Percentiles rank a stretch among this genome's conserved stretches.
These are phyloP conservation scores for Penicillium paneum DNA, from an alignment of 2,329 filamentous ascomycete species.

Conservation along the genomic window DNA sequence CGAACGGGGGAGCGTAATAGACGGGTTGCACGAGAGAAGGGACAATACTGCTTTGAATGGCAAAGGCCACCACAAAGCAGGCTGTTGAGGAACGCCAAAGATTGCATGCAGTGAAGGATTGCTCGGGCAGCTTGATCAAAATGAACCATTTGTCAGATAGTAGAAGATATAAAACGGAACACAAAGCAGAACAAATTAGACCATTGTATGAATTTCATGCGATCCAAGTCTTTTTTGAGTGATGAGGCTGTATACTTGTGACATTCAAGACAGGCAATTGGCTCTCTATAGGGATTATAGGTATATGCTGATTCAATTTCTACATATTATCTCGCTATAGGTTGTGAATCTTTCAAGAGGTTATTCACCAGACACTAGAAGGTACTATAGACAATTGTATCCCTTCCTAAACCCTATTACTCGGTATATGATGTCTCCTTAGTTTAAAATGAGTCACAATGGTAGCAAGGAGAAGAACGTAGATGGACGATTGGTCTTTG, in stretches of 20 bases:
- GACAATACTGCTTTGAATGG: slow-evolving; percentile 20
- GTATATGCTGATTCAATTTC: too few relatives aligned
- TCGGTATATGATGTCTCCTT: background rate
- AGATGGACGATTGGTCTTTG: background rate
- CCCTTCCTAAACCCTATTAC: background rate
- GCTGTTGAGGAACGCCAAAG: background rate
- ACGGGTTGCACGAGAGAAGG: slow-evolving; percentile 13
- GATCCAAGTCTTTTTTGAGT: background rate
- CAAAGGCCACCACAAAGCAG: slow-evolving; percentile 15
- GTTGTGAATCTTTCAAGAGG: background rate
- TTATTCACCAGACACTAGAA: background rate
- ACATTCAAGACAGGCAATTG: background rate
- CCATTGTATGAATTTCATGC: too few relatives aligned
- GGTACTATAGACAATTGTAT: background rate
- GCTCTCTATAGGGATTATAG: background rate
- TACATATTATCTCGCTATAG: too few relatives aligned
- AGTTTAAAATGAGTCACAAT: background rate
- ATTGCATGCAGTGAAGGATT: background rate
- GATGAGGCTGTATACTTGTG: background rate
- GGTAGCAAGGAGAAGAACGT: background rate
- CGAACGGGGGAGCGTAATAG: slow-evolving; percentile 7
- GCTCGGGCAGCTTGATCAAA: background rate
- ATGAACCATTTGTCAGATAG: background rate
- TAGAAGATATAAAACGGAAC: too few relatives aligned
- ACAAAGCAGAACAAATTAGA: background rate